Evolutionary conservation across 2,329 filamentous ascomycete genomes (phyloP), one percentile per base, ranked within the genome.

Genomic region (Cyphellophora attinorum): DNA sequence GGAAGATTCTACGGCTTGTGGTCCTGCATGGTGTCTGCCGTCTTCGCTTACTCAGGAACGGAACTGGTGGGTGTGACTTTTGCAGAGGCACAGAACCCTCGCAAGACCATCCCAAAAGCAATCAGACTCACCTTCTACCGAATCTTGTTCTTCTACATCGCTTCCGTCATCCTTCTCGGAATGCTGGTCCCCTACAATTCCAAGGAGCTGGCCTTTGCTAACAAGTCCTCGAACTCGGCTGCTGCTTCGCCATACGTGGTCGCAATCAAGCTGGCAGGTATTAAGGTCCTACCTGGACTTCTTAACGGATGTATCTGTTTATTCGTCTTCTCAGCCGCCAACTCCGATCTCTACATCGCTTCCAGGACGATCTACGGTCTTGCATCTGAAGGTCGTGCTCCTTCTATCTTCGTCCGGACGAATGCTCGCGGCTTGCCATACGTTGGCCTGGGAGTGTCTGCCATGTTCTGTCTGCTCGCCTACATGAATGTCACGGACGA

Each of bases 91-190:
- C 79, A 85, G 60, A 86, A 86, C 60, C 83, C 83, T 1, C 76
- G 81, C 53, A 75, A 74, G 56, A 82, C 77, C 11, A 78, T 89
- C 41, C 83, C 83, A 5, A 74, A 77, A 40, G 82, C 81, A 34
- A 86, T 86, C 65, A 81, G 77, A 55, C 68, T 85, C 32, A 86
- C 81, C 46, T 88, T 88, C 59, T 88, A 74, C 64, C 82, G 83
- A 38, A 88, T 89, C 55, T 60, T 85, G 46, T 65, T 88, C 62
- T 89, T 89, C 67, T 89, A 89, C 65, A 69, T 77, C 49, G 58
- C 85, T 39, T 78, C 73, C 14, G 79, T 86, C 21, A 69, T 89
- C 34, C 68, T 88, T 33, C 65, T 89, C 35, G 82, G 82, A 51
- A 83, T 85, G 70, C 68, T 81, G 33, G 79, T 89, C 3, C 80